phyloP scores from a whole-genome alignment of 2,329 filamentous ascomycete species.

The Chaetothyriales sp. region DNA sequence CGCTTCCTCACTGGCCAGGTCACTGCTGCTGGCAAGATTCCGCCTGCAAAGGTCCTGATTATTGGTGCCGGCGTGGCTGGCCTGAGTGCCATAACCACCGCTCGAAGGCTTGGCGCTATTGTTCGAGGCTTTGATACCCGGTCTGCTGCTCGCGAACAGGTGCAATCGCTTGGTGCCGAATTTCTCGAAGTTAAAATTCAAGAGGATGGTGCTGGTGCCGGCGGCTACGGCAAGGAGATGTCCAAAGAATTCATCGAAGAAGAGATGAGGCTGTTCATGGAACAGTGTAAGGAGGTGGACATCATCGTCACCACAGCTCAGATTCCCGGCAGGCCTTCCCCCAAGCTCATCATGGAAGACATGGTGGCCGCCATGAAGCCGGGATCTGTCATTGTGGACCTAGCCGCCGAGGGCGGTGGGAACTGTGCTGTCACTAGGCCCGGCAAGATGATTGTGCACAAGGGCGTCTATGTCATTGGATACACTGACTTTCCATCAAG shows the following conservation, averaged over 20 bases:
- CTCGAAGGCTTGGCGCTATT: conserved; percentile 73
- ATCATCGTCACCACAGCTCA: conserved; percentile 89
- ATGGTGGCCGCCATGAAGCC: conserved; percentile 80
- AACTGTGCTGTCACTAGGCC: conserved; percentile 74
- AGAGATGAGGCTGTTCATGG: conserved; percentile 83
- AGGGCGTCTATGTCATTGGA: conserved; percentile 72
- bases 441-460: conserved; percentile 53
- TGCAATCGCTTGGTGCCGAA: conserved; percentile 78
- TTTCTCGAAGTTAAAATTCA: conserved; percentile 76
- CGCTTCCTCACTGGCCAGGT: conserved; percentile 80
- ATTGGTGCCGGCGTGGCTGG: conserved; percentile 85
- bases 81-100: conserved; percentile 74
- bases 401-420: conserved; percentile 75
- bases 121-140: conserved; percentile 86
- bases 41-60: conserved; percentile 77
- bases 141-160: conserved; percentile 73
- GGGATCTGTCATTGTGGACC: conserved; percentile 74
- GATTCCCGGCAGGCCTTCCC: conserved; percentile 71
- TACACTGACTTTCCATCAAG: conserved; percentile 82
- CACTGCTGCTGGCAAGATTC: conserved; percentile 80
- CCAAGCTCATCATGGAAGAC: conserved; percentile 68
- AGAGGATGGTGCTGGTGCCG: conserved; percentile 71
- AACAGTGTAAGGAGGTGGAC: conserved; percentile 76
- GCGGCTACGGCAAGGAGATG: conserved; percentile 88
- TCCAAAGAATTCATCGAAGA: conserved; percentile 85